phyloP scores from a whole-genome alignment of 495 filamentous ascomycete genomes.

The Mytilinidion resinicola region DNA sequence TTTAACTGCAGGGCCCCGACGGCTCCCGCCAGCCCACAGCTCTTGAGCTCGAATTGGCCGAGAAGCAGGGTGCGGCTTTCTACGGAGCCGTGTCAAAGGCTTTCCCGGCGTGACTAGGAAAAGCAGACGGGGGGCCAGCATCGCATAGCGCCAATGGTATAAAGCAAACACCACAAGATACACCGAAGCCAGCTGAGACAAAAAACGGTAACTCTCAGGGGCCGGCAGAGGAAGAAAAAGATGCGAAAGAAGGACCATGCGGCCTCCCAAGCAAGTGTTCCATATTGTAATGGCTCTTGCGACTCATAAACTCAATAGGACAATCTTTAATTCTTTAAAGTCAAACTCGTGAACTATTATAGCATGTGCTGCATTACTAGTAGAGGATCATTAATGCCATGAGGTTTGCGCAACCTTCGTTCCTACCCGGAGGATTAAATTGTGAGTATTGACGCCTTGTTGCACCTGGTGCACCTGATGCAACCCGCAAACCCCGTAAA shows the following conservation, averaged over 20 bases:
- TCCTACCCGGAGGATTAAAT: too few species aligned
- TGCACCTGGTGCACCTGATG: too few species aligned
- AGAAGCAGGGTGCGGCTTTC: slow-evolving; percentile 78
- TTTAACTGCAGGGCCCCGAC: slow-evolving; percentile 44
- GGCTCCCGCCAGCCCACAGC: slow-evolving; percentile 74
- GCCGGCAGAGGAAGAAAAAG: slow-evolving; percentile 25
- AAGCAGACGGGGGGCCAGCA: slow-evolving; percentile 29
- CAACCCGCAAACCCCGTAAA: too few species aligned
- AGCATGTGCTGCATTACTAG: too few species aligned
- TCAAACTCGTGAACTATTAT: too few species aligned
- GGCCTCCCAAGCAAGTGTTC: slow-evolving; percentile 63
- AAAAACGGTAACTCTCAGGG: slow-evolving; percentile 8
- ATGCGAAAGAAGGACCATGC: slow-evolving; percentile 54
- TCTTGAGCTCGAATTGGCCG: slow-evolving; percentile 71
- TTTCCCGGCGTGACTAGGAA: slow-evolving; percentile 79
- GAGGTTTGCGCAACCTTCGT: too few species aligned
- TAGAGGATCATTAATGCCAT: too few species aligned
- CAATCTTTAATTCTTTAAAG: too few species aligned
- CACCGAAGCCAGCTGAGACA: slow-evolving; percentile 2
- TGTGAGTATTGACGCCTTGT: too few species aligned
- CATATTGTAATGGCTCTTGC: slow-evolving; percentile 44
- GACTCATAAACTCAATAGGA: too few species aligned
- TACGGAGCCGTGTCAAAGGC: slow-evolving; percentile 71
- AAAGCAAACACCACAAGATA: slow-evolving; percentile 6
- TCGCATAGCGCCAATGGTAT: not conserved